Base-by-base conservation (phyloP, 495 filamentous ascomycete species). In the Daldinia decipiens region DNA sequence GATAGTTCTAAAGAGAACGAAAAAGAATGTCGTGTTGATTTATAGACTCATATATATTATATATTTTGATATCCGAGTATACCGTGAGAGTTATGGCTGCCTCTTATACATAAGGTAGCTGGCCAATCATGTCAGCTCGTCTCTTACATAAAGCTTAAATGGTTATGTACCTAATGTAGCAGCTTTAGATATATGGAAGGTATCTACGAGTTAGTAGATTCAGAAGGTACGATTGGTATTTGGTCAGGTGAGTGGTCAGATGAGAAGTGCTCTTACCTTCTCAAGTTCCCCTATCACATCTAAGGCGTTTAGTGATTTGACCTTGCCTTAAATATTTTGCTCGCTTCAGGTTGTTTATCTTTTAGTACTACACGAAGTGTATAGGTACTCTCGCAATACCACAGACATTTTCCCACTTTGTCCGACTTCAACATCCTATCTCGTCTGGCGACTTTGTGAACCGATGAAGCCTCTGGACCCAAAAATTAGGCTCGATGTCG, bases 371-470 rank as follows among this genome's bases (percentile, higher is more conserved):
- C 27, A n/a, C 3, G 19, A 21, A 31, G 50, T 45, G 32, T 19
- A 36, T 36, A 36, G 34, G 34, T 36, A 32, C 61, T 51, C 52
- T 53, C n/a, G 15, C 26, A 65, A 57, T 34, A 43, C 26, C 29
- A 65, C 45, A 53, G 32, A 12, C 29, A 38, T 57, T 15, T 60
- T 53, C 51, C 45, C 39, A 55, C 39, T 61, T n/a, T 43, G 21
- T 53, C 51, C 32, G 31, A 65, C 50, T 65, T 56, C 61, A 64
- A 40, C 57, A 67, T 72, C 21, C 17, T 39, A 65, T 43, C 51
- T 67, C 17, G 51, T 38, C 65, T 68, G 55, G 65, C 13, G 32
- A 65, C 65, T 51, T 53, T 61, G 45, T 24, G 56, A 65, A 65
- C 65, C 50, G 61, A 60, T 60, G 65, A 68, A 56, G 65, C 60